These are phyloP conservation scores for Kuraishia capsulata DNA, from an alignment of 805 yeast genomes.

Conservation along the genomic window DNA sequence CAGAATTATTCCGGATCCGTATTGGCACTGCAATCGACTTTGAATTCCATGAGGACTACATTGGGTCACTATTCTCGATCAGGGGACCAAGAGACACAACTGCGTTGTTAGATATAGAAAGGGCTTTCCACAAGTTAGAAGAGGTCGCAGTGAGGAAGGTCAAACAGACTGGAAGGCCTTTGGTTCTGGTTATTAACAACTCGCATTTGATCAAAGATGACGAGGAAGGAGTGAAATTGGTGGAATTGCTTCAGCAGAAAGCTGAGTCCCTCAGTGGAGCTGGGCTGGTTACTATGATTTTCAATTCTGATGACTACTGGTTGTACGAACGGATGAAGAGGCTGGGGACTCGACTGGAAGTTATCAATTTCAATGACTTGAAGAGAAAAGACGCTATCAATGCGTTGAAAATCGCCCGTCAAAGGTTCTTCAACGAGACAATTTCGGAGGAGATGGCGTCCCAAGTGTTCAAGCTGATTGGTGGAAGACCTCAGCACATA, in stretches of 20 bases:
- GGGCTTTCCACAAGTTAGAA: constrained; percentile 72
- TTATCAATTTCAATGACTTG: constrained; percentile 60
- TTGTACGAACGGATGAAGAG: constrained; percentile 66
- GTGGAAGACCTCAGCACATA: constrained; percentile 80
- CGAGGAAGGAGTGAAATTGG: constrained; percentile 60
- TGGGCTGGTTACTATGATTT: constrained; percentile 55
- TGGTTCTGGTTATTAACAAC: constrained; percentile 63
- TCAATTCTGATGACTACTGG: constrained; percentile 84
- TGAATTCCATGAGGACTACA: constrained; percentile 70
- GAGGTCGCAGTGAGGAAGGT: constrained; percentile 52
- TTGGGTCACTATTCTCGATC: constrained; percentile 72
- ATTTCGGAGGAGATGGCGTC: constrained; percentile 34
- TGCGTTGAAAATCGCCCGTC: constrained; percentile 45
- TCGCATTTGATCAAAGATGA: constrained; percentile 70
- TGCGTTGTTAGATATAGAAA: constrained; percentile 70
- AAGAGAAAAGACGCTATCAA: constrained; percentile 42
- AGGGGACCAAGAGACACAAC: constrained; percentile 83
- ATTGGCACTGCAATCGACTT: constrained; percentile 70
- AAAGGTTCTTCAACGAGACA: constrained; percentile 27
- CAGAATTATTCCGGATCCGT: constrained; percentile 70
- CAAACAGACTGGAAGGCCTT: constrained; percentile 37
- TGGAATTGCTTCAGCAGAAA: constrained; percentile 73
- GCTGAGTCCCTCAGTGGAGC: constrained; percentile 74
- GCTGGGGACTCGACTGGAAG: constrained; percentile 66
- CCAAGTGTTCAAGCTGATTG: constrained; percentile 57